Evolutionary conservation across 2,329 filamentous ascomycete species (phyloP).

Genomic region (Fusarium metavorans): DNA sequence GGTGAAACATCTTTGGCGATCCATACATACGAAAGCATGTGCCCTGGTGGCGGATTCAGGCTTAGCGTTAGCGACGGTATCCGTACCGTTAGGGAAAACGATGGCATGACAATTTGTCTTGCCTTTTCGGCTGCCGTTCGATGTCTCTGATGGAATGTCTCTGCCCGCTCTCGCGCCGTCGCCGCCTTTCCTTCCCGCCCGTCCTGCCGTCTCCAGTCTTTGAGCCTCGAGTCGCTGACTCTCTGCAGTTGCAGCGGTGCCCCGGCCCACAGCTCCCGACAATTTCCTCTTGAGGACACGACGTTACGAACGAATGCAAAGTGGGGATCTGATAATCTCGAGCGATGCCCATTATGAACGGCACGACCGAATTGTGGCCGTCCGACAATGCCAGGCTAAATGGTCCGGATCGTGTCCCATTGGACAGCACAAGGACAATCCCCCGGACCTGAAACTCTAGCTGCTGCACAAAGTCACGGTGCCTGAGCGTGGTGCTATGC

Average conservation of each 20-base stretch:
- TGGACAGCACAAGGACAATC: constrained; percentile 36
- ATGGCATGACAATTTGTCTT: constrained; percentile 27
- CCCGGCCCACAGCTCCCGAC: constrained; percentile 26
- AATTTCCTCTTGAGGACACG: constrained; percentile 30
- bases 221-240: constrained; percentile 3
- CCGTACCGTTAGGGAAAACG: constrained; percentile 4
- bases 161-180: constrained; percentile 16
- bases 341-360: constrained; percentile 39
- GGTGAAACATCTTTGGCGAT: constrained; percentile 41
- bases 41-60: constrained; percentile 7
- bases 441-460: constrained; percentile 51
- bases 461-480: constrained; percentile 48
- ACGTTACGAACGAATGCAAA: constrained; percentile 25
- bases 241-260: not conserved
- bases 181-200: constrained; percentile 5
- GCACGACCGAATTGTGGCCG: constrained; percentile 43
- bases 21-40: constrained; percentile 30
- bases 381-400: constrained; percentile 28
- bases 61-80: constrained; percentile 15
- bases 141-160: constrained; percentile 35
- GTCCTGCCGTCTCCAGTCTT: constrained; percentile 26
- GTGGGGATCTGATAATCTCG: constrained; percentile 37
- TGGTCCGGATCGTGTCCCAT: constrained; percentile 45
- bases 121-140: constrained; percentile 14
- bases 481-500: constrained; percentile 35